Evolutionary conservation across 2,329 filamentous ascomycete genomes (phyloP), one percentile per base, ranked within the genome.

Genomic region (Fusarium buharicum): DNA sequence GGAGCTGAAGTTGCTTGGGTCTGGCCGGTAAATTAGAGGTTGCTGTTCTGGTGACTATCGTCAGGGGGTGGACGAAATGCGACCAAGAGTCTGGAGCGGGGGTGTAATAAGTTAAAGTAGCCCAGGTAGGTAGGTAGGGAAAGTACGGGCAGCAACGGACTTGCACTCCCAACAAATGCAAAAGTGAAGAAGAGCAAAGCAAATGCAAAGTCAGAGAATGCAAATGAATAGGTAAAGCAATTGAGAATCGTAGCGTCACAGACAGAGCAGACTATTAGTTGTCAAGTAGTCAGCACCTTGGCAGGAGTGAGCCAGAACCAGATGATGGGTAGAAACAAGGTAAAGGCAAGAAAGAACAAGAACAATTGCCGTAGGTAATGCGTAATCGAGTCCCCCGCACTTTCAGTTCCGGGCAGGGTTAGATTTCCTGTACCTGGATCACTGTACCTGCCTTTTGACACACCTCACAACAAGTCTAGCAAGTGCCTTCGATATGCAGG

Each of bases 51-150:
- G 44, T 58, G 49, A 46, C 34, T 34, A 50, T 53, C 45, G 63
- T 65, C 63, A 66, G 63, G 63, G 61, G 63, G 63, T 66, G 59
- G 54, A 39, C 17, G 49, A 53, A 50, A 54, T 62, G 56, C 36
- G 37, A 33, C 31, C 41, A 56, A 40, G 39, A 64, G 50, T 63
- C 59, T 37, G 41, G 62, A 66, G 62, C 58, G 63, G 63, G 62
- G 59, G 63, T 66, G 62, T 51, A 59, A 45, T 66, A 59, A 66
- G 53, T 59, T 55, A 58, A 45, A 50, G 22, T 20, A 38, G 44
- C 22, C 10, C 7, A 22, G 20, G 50, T n/a, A 43, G 45, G 14
- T n/a, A 55, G 31, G 18, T 20, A 50, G 37, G 45, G 54, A 43
- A 64, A 53, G 36, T 41, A 59, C 40, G 44, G 54, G 54, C 24